Evolutionary conservation across 768 basidiomycete genomes (phyloP).

Genomic region (Agrocybe praecox): DNA sequence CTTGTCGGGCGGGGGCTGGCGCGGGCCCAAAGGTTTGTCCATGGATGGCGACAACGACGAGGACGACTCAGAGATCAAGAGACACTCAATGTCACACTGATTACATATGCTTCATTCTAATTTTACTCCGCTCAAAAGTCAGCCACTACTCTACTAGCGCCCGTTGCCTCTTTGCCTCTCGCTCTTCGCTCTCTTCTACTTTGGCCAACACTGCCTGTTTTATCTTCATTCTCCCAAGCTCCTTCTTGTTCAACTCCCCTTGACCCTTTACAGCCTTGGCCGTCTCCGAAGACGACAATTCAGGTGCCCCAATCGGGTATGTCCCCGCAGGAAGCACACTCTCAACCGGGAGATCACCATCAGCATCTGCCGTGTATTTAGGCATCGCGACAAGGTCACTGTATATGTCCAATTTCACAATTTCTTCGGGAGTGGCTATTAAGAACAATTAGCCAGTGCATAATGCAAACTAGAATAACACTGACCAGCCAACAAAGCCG

Average conservation of each 20-base stretch:
- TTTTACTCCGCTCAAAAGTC: background rate
- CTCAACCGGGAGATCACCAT: background rate
- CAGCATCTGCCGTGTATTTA: conserved; percentile 39
- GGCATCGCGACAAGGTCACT: conserved; percentile 57
- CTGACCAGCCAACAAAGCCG: conserved; percentile 49
- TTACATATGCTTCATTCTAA: background rate
- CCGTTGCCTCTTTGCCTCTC: conserved; percentile 33
- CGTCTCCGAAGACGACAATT: conserved; percentile 24
- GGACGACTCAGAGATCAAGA: conserved; percentile 10
- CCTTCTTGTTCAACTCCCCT: conserved; percentile 43
- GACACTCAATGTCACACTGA: background rate
- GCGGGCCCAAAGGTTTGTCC: conserved; percentile 59
- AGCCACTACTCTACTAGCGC: background rate
- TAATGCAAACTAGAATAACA: background rate
- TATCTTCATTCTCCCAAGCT: conserved; percentile 51
- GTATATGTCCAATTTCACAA: conserved; percentile 64
- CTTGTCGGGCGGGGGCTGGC: conserved; percentile 64
- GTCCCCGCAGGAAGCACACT: background rate
- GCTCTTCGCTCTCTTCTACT: conserved; percentile 28
- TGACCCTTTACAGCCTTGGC: conserved; percentile 18
- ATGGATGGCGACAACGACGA: conserved; percentile 34
- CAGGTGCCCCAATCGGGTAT: conserved; percentile 25
- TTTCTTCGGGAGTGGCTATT: conserved; percentile 49
- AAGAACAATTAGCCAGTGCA: background rate
- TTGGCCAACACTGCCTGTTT: conserved; percentile 46